Base-by-base conservation (phyloP, 345 rosid species). In the Chamaenerion angustifolium region DNA sequence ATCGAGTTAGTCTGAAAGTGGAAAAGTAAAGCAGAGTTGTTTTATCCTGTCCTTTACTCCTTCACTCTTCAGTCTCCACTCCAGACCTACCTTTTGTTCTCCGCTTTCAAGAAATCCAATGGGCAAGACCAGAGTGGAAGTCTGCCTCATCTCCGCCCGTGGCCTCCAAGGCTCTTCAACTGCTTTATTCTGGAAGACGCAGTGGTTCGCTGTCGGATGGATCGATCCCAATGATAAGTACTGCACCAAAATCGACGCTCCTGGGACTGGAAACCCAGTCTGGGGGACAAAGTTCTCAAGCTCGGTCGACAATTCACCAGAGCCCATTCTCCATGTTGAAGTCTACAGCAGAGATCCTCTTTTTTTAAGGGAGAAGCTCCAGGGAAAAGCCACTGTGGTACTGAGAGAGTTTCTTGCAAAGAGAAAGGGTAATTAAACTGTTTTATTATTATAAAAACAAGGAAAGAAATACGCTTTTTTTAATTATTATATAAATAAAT, bases 191-290 rank as follows among this genome's bases (percentile, higher is more conserved):
- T 81, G 92, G 80, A 90, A 83, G 71, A 78, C 76, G 40, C 98
- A 90, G n/a, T 86, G 96, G 95, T 83, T 68, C 55, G 94, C 95
- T 3, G 93, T 82, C 40, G 96, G 96, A 1, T 90, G 98, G 96
- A 66, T 84, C 40, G 79, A 86, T 63, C 93, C 94, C 17, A 71
- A 74, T 60, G 68, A 80, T 70, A 90, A 84, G 71, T 90, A 90
- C 56, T 83, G 94, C 64, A 78, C 98, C 55, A 75, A 76, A 65
- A 69, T 90, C 16, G 83, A 81, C 68, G 72, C 75, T 63, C 68
- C 85, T 10, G 82, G 86, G 57, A 74, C 72, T 46, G 69, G 77
- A 43, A 83, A 81, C 50, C 94, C 94, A 2, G 63, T 68, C 0
- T 86, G 98, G 98, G 81, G 63, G 56, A 86, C 95, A 64, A 83